Evolutionary conservation across 2,329 filamentous ascomycete species (phyloP).

Genomic region (Calonectria pseudoreteaudii): DNA sequence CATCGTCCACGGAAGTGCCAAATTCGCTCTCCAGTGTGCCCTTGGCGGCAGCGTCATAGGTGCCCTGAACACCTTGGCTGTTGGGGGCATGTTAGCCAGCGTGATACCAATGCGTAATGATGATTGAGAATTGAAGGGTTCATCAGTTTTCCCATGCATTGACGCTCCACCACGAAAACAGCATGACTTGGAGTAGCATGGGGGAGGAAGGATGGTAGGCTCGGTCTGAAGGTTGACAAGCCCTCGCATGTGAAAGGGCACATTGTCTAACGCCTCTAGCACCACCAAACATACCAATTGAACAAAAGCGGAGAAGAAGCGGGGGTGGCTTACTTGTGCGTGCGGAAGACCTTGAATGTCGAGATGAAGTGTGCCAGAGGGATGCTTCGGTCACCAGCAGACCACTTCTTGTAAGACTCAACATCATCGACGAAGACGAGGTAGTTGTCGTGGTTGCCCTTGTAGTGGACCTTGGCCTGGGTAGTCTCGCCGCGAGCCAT

Average conservation of each 20-base stretch:
- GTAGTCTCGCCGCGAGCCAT: conserved; percentile 80
- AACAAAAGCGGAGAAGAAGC: conserved; percentile 8
- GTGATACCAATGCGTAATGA: background rate
- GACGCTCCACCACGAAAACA: background rate
- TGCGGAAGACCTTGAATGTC: conserved; percentile 89
- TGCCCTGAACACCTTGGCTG: conserved; percentile 89
- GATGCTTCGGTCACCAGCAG: conserved; percentile 76
- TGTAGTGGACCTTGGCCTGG: conserved; percentile 86
- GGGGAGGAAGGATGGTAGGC: background rate
- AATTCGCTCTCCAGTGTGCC: conserved; percentile 86
- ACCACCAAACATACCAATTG: background rate
- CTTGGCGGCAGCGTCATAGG: conserved; percentile 81
- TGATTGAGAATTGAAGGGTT: background rate
- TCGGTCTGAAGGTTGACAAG: background rate
- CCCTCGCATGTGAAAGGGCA: background rate
- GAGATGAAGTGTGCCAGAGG: conserved; percentile 88
- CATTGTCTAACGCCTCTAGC: background rate
- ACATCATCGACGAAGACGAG: conserved; percentile 70
- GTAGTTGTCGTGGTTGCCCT: conserved; percentile 74
- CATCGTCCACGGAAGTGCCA: conserved; percentile 81
- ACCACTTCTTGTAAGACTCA: conserved; percentile 82
- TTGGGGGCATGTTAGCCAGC: conserved; percentile 27
- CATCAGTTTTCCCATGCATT: background rate
- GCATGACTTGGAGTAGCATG: background rate
- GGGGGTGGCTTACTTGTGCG: conserved; percentile 79